Conservation (phyloP, 108 stramenopile genomes). For the Skeletonema tropicum region DNA sequence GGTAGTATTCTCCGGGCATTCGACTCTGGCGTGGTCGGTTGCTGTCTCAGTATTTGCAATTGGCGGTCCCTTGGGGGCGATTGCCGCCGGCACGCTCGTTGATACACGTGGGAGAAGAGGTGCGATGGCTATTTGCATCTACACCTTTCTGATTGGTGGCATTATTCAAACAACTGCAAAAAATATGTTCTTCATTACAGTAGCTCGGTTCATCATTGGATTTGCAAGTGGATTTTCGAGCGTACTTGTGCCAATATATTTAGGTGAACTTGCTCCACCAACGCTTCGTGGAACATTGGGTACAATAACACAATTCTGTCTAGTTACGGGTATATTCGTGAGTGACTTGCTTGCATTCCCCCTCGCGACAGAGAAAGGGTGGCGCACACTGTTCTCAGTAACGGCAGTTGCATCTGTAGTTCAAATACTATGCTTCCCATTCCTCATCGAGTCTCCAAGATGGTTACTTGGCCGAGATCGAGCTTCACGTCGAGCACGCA, state of each 20-base stretch:
- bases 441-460: constrained; percentile 90
- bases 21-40: constrained; percentile 74
- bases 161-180: constrained; percentile 68
- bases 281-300: constrained; percentile 94
- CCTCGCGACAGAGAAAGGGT: constrained; percentile 66
- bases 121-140: constrained; percentile 71
- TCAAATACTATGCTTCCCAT: constrained; percentile 82
- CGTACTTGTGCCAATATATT: constrained; percentile 94
- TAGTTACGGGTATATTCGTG: constrained; percentile 92
- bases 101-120: constrained; percentile 78
- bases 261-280: constrained; percentile 92
- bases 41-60: constrained; percentile 86
- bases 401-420: constrained; percentile 72
- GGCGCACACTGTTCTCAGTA: constrained; percentile 86
- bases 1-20: constrained; percentile 83
- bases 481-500: constrained; percentile 77
- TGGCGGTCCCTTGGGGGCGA: constrained; percentile 80
- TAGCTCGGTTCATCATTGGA: constrained; percentile 89
- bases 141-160: constrained; percentile 81
- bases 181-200: constrained; percentile 72
- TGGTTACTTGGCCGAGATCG: constrained; percentile 83
- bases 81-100: constrained; percentile 62
- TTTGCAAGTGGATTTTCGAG: constrained; percentile 88
- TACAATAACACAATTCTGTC: constrained; percentile 93
- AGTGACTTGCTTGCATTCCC: constrained; percentile 85